Base-by-base conservation (phyloP, 495 filamentous ascomycete genomes). In the Bryoglossum gracile region DNA sequence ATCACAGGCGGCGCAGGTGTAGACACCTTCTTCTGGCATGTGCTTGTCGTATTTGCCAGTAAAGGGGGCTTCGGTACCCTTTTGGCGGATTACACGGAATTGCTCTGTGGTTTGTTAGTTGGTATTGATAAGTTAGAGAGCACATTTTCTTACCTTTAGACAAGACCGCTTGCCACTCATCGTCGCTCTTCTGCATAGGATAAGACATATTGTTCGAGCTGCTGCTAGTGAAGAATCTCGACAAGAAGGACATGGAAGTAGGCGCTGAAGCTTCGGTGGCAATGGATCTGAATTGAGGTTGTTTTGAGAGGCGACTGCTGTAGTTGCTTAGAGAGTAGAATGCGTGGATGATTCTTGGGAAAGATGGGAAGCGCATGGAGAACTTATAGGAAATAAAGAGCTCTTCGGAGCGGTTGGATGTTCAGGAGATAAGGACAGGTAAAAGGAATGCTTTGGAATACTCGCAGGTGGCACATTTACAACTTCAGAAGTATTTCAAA, bases 21-120 rank as follows among this genome's bases (percentile, higher is more conserved):
- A 95, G 39, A 86, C 75, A 30, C 92, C 92, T 18, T 69, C 51
- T 1, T 67, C 56, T n/a, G 86, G 78, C 63, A 78, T 74, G 68
- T 95, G 90, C 60, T 89, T 83, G 68, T 97, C 82, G 67, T 87
- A 96, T 65, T 84, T 77, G 50, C 91, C 90, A 5, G 82, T 81
- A 55, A 73, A 79, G 21, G 89, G 73, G 2, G 77, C 70, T 64
- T 98, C 92, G 40, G 92, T 98, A 54, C 89, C 91, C 64, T 95
- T 87, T 64, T 91, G 65, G 58, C 92, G 82, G 50, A 98, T 79
- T 60, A 96, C 73, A 50, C 87, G 83, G 75, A 96, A 98, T 78
- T 97, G 90, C 50, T 94, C 92, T 92, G 55, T 38, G 53, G 23
- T 53, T n/a, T 53, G 33, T 42, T 55, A 57, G 53, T 17, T 14